A percentile compares a stretch with the other conserved stretches of the same genome.
Conservation (phyloP, 2,329 filamentous ascomycete species). For the Cytospora leucostoma region DNA sequence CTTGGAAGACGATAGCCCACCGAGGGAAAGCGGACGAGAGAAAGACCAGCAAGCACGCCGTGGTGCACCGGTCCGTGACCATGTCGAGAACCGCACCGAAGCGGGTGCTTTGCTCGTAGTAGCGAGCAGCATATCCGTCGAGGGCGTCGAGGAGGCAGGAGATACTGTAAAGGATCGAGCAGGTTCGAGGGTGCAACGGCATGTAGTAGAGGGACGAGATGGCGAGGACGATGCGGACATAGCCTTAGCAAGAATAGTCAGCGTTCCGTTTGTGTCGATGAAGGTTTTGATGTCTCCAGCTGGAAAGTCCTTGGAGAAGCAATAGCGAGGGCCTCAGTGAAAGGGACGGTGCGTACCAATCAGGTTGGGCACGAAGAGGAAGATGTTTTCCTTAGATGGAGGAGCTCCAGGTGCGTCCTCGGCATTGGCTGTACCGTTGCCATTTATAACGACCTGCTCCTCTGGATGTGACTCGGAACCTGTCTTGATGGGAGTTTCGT, state of each 20-base stretch:
- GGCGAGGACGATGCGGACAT: slow-evolving; percentile 76
- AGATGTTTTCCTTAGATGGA: slow-evolving; percentile 68
- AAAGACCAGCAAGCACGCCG: slow-evolving; percentile 91
- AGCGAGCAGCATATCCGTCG: slow-evolving; percentile 88
- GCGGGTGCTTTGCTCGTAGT: slow-evolving; percentile 87
- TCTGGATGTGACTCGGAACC: slow-evolving; percentile 32
- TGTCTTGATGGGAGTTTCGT: slow-evolving; percentile 34
- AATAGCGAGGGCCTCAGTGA: neutral
- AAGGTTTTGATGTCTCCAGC: neutral
- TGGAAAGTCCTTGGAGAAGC: slow-evolving; percentile 13
- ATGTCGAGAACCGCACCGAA: slow-evolving; percentile 98
- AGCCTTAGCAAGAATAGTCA: slow-evolving; percentile 54
- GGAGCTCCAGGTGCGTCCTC: slow-evolving; percentile 40
- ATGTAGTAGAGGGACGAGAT: slow-evolving; percentile 97
- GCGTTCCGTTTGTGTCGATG: slow-evolving; percentile 21
- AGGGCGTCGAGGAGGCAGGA: slow-evolving; percentile 95
- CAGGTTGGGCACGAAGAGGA: slow-evolving; percentile 78
- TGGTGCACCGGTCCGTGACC: slow-evolving; percentile 98
- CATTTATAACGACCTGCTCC: slow-evolving; percentile 42
- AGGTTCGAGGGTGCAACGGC: slow-evolving; percentile 96
- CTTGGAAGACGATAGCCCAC: slow-evolving; percentile 93
- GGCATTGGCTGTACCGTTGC: slow-evolving; percentile 46
- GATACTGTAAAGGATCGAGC: slow-evolving; percentile 85
- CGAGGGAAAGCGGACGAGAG: slow-evolving; percentile 91
- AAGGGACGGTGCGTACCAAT: slow-evolving; percentile 60